Percentiles rank a stretch among this genome's conserved stretches.
Conservation (phyloP, 1,139 yeast species). For the Yamadazyma diospyri region DNA sequence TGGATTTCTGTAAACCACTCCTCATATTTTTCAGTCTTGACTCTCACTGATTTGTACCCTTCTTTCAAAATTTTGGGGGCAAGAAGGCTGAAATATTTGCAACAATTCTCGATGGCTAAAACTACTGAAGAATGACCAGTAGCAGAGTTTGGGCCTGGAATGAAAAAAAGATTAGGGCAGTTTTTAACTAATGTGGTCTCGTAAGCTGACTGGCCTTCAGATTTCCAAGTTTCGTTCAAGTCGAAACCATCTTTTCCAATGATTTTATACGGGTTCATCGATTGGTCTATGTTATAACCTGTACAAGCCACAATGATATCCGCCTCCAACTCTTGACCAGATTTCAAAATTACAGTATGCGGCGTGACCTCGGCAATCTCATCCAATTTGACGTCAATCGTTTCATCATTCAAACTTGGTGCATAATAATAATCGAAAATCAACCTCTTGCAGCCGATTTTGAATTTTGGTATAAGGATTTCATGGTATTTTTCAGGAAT, state of each 20-base stretch:
- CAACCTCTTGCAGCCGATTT: constrained; percentile 43
- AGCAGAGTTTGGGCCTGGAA: constrained; percentile 44
- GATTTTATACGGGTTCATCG: constrained; percentile 20
- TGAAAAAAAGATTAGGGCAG: constrained; percentile 34
- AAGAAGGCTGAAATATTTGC: constrained; percentile 23
- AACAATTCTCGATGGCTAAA: constrained; percentile 38
- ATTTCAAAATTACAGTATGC: constrained; percentile 26
- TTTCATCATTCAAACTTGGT: constrained; percentile 30
- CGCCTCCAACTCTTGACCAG: constrained; percentile 29
- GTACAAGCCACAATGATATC: constrained; percentile 46
- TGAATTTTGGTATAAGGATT: constrained; percentile 33
- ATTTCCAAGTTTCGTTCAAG: constrained; percentile 23
- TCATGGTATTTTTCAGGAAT: constrained; percentile 36
- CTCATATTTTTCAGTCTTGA: constrained; percentile 32
- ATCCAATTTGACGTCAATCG: constrained; percentile 24
- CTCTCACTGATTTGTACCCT: constrained; percentile 25
- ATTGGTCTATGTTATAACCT: constrained; percentile 29
- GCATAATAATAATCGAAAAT: constrained; percentile 38
- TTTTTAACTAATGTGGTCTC: constrained; percentile 32
- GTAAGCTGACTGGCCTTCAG: constrained; percentile 35
- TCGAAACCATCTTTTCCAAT: constrained; percentile 27
- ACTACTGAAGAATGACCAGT: constrained; percentile 46
- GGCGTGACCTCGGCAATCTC: constrained; percentile 26
- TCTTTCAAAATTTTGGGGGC: constrained; percentile 30
- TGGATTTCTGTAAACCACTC: constrained; percentile 34